Evolutionary conservation across 2,329 filamentous ascomycete species (phyloP).

Genomic region (Microcyclospora pomicola): DNA sequence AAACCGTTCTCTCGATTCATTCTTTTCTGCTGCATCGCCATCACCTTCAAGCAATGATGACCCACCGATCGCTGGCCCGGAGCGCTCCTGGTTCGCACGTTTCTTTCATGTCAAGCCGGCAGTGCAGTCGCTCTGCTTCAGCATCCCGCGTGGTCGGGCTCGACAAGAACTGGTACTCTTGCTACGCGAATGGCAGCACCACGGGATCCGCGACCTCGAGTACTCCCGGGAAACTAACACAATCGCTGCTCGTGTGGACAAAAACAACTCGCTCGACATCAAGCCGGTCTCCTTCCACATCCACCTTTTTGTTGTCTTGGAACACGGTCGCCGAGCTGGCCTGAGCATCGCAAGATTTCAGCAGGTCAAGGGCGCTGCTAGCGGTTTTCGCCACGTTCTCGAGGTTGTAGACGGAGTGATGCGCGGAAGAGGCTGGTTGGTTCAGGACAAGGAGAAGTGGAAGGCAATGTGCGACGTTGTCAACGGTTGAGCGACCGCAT

Average conservation of each 20-base stretch:
- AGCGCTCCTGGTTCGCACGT: slow-evolving; percentile 73
- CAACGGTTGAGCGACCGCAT: slow-evolving; percentile 8
- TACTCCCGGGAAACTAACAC: slow-evolving; percentile 68
- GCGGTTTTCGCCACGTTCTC: slow-evolving; percentile 72
- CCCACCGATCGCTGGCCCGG: slow-evolving; percentile 24
- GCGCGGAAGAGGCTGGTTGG: slow-evolving; percentile 49
- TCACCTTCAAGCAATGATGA: slow-evolving; percentile 37
- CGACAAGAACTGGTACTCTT: slow-evolving; percentile 64
- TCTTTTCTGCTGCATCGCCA: slow-evolving; percentile 22
- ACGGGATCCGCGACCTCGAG: slow-evolving; percentile 65
- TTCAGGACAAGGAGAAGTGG: slow-evolving; percentile 41
- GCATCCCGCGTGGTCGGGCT: slow-evolving; percentile 55
- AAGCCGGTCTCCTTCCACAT: slow-evolving; percentile 80
- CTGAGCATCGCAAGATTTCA: slow-evolving; percentile 75
- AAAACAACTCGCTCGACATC: slow-evolving; percentile 65
- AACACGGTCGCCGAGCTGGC: slow-evolving; percentile 63
- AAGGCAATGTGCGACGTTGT: slow-evolving; percentile 30
- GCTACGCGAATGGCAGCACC: slow-evolving; percentile 60
- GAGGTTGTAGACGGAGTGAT: slow-evolving; percentile 62
- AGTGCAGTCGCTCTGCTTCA: slow-evolving; percentile 60
- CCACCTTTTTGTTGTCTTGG: slow-evolving; percentile 78
- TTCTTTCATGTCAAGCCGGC: slow-evolving; percentile 83
- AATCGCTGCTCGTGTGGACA: slow-evolving; percentile 63
- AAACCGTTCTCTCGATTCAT: slow-evolving; percentile 15
- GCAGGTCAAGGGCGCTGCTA: slow-evolving; percentile 82